A percentile compares a stretch with the other conserved stretches of the same genome.
These are phyloP conservation scores for Carex sylvatica DNA, from an alignment of 202 grass and related monocot genomes.

Conservation along the genomic window DNA sequence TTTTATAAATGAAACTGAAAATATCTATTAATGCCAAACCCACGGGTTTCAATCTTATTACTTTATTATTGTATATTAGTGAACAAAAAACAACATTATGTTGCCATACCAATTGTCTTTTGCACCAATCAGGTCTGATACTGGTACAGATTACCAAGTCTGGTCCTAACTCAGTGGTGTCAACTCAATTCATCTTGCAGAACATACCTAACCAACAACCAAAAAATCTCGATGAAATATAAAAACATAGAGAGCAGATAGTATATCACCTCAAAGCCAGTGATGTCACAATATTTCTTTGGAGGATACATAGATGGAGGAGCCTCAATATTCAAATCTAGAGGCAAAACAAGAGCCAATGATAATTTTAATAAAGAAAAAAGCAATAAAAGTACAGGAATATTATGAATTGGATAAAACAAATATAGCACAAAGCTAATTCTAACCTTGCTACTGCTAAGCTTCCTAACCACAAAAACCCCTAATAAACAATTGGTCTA, in stretches of 20 bases:
- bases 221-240: neutral
- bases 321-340: slow-evolving; percentile 89
- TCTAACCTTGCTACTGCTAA: slow-evolving; percentile 10
- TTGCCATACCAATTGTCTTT: neutral
- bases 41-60: neutral
- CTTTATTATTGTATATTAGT: neutral
- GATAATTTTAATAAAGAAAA: neutral
- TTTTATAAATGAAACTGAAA: neutral
- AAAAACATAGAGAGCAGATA: neutral
- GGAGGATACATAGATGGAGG: slow-evolving; percentile 88
- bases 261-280: slow-evolving; percentile 81
- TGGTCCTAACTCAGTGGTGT: neutral
- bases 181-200: neutral
- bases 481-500: neutral
- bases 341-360: slow-evolving; percentile 12
- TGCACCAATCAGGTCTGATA: slow-evolving; percentile 3
- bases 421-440: slow-evolving; percentile 52
- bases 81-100: neutral
- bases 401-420: neutral
- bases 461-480: neutral
- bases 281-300: slow-evolving; percentile 96
- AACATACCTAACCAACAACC: slow-evolving; percentile 4
- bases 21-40: neutral
- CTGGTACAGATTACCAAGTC: neutral
- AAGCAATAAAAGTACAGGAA: neutral